phyloP scores from a whole-genome alignment of 176 grass and related monocot species.

The Aegilops speltoides region DNA sequence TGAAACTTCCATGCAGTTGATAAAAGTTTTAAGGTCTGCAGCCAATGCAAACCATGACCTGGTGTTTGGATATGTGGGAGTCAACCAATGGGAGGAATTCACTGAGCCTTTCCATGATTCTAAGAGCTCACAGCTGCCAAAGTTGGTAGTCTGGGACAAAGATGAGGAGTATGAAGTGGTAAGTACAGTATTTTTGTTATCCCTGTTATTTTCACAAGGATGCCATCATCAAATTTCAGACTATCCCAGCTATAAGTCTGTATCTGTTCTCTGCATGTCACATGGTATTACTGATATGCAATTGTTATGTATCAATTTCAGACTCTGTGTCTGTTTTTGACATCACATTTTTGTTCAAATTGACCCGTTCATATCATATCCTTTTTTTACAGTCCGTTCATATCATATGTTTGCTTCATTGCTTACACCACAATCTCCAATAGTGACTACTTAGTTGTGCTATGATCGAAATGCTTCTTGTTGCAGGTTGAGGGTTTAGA shows the following conservation, averaged over 20 bases:
- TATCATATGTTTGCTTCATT: background rate
- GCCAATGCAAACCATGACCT: slow-evolving; percentile 84
- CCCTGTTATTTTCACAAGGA: background rate
- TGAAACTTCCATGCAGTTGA: slow-evolving; percentile 52
- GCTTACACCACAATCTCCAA: background rate
- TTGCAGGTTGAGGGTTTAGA: slow-evolving; percentile 68
- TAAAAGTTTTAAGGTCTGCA: slow-evolving; percentile 79
- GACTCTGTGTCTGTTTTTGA: background rate
- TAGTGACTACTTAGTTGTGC: background rate
- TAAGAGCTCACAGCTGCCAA: slow-evolving; percentile 61
- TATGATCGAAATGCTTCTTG: background rate
- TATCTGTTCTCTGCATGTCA: background rate
- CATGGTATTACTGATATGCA: background rate
- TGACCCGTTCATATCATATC: background rate
- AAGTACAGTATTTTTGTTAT: slow-evolving; percentile 33
- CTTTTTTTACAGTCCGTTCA: background rate
- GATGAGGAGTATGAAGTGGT: slow-evolving; percentile 81
- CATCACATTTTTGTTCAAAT: background rate
- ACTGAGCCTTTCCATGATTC: slow-evolving; percentile 64
- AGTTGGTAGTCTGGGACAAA: slow-evolving; percentile 81
- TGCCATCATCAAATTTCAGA: background rate
- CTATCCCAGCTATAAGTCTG: background rate
- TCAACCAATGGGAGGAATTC: slow-evolving; percentile 87
- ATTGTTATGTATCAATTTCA: background rate
- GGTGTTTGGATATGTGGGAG: slow-evolving; percentile 83